Base-by-base conservation (phyloP, 495 filamentous ascomycete species). In the Viridothelium virens region DNA sequence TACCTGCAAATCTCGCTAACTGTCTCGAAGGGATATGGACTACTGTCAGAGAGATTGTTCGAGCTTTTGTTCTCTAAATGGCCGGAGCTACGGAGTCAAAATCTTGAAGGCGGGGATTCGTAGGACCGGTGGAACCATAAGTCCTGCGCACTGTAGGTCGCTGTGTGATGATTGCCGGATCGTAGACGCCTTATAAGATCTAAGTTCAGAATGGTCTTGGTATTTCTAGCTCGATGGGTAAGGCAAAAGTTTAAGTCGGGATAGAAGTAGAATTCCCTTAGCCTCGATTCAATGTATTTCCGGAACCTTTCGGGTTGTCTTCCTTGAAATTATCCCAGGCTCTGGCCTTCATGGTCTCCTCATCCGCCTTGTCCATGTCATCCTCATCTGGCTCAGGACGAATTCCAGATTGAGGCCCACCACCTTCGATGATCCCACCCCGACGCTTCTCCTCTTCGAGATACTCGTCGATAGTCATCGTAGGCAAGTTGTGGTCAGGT, bases 391-490 rank as follows among this genome's bases (percentile, higher is more conserved):
- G 81, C 74, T 91, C 87, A 3, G 87, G 85, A 63, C 78, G 75
- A 25, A 84, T 77, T n/a, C 83, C 83, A 64, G 88, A 91, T 68
- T 89, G 83, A 72, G 89, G 87, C n/a, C 89, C 90, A 50, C 94
- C 94, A 38, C 92, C 92, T 73, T 96, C 87, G 63, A 96, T 88
- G 33, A 98, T 89, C n/a, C 91, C 91, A 9, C 95, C 95, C 73
- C 89, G 80, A 67, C 84, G 81, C 67, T 86, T 81, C 76, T 98
- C 94, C 78, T 98, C 94, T 59, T 93, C 93, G 16, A 98, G 79
- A 73, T 97, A 97, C 76, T 98, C 94, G 69, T 98, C 95, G 67
- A 98, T 97, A 0, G 85, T 90, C 94, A 97, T 97, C 0, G 95
- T 97, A 9, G 94, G 94, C 50, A 98, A 78, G 76, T 89, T 96